Base-by-base conservation (phyloP, 495 filamentous ascomycete genomes). In the Penicillium odoratum region DNA sequence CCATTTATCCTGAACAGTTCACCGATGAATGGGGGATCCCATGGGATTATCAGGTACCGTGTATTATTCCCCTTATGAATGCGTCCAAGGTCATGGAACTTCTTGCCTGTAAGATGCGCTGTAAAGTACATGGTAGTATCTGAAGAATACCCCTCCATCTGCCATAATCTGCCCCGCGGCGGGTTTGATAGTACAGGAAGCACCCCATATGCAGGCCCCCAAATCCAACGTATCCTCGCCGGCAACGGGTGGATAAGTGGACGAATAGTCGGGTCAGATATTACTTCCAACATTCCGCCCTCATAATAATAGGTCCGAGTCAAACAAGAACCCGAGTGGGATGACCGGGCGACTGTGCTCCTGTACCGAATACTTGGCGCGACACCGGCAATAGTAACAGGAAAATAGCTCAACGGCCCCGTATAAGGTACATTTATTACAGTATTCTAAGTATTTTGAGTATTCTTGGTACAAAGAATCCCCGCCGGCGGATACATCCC, bases 341-440 rank as follows among this genome's bases (percentile, higher is more conserved):
- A 67, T 67, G 60, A 62, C 62, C 74, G 74, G 74, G 75, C 68
- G 64, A 75, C 70, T 74, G 67, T 78, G 67, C 73, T 78, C 74
- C 74, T 72, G 62, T 62, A 64, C 59, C 59, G 42, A 53, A 51
- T 64, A 67, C 65, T 65, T 65, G 58, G 65, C 62, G 56, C 59
- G 59, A 65, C 65, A 67, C 65, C 65, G 65, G 59, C 56, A 43
- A 21, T 18, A 59, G 53, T 53, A 61, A 55, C n/a, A 25, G 55
- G 28, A 16, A 16, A 28, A 31, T 42, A 34, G 33, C 46, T 33
- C 46, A 33, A n/a, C 7, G 28, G 33, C 15, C 46, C 26, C 16
- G 56, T 62, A 58, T 52, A 33, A 51, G 56, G 59, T 64, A 62
- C 67, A 58, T 58, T 63, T 66, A 64, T 61, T 66, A 62, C 49